Evolutionary conservation across 1,284 basidiomycete species (phyloP), one percentile per base, ranked within the genome.

Genomic region (Cryptococcus jaspeensis): DNA sequence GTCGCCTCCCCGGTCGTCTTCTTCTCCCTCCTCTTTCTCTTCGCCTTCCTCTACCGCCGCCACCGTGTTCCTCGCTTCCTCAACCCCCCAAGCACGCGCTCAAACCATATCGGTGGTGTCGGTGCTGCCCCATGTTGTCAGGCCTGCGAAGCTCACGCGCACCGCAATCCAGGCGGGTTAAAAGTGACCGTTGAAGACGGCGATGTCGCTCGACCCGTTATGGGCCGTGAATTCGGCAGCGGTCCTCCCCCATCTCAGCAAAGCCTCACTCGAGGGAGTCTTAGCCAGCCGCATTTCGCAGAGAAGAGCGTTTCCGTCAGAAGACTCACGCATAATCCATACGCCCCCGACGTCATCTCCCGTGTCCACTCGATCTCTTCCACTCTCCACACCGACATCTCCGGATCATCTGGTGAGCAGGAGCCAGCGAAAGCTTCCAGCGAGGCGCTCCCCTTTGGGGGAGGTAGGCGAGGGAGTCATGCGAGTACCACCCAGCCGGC

Each of bases 281-380:
- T 49, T 5, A n/a, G 22, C 25, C 61, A 63, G 42, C 60, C 62
- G 16, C 60, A 62, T 36, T 67, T 66, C 45, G 50, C 51, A 4
- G 62, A 66, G 15, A 63, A 56, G 32, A 20, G 40, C 5, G 20
- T 62, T 3, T 32, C 52, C n/a, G 54, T 70, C 41, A 50, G 65
- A 16, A 40, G 65, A 11, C 18, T 70, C 7, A 66, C 60, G 9
- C 44, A 36, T 13, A 52, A 60, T 41, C 64, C 64, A 1, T 25
- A n/a, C 16, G 12, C 41, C 3, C 58, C 59, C 15, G 67, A 66
- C 54, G 23, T 42, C 16, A 56, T 60, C 35, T 50, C 57, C n/a
- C 52, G 62, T 15, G 56, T 69, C 35, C 64, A 65, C 42, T 67
- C 66, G 1, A 51, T 66, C 42, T 45, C 58, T 15, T 64, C 63